phyloP scores from a whole-genome alignment of 2,329 filamentous ascomycete genomes.

The Penicillium sclerotiorum region DNA sequence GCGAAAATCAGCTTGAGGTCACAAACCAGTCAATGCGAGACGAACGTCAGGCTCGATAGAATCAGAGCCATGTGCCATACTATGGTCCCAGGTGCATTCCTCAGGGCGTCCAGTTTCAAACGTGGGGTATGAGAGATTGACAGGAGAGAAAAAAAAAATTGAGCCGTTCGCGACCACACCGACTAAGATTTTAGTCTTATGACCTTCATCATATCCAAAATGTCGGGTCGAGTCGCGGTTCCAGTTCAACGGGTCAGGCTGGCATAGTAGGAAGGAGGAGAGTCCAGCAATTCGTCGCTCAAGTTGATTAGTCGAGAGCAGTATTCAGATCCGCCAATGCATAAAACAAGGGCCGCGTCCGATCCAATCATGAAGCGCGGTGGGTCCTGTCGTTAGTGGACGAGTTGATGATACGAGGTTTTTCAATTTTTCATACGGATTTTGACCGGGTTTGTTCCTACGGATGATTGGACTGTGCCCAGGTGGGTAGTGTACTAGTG shows the following conservation, averaged over 20 bases:
- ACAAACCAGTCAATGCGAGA: constrained; percentile 1
- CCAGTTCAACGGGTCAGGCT: constrained; percentile 3
- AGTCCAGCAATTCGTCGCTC: not conserved
- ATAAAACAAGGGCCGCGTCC: not conserved
- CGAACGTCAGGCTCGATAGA: constrained; percentile 33
- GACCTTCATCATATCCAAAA: constrained; percentile 18
- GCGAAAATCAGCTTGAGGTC: not conserved
- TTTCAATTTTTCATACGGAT: too few species aligned
- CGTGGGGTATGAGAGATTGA: not conserved
- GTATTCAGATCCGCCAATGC: not conserved
- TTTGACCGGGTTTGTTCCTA: too few species aligned
- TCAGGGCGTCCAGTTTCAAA: not conserved
- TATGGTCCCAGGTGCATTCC: constrained; percentile 16
- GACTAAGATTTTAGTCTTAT: constrained; percentile 25
- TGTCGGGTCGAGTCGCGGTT: constrained; percentile 2
- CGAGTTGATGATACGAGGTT: too few species aligned
- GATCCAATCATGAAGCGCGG: not conserved
- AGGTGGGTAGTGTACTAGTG: too few species aligned
- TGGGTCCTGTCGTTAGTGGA: not conserved
- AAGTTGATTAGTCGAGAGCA: not conserved
- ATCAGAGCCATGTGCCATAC: constrained; percentile 8
- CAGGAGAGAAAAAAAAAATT: constrained; percentile 7
- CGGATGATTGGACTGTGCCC: too few species aligned
- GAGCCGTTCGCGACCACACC: constrained; percentile 16
- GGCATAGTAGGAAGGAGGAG: not conserved